phyloP scores from a whole-genome alignment of 495 filamentous ascomycete genomes.

The Lasiosphaeriaceae sp. region DNA sequence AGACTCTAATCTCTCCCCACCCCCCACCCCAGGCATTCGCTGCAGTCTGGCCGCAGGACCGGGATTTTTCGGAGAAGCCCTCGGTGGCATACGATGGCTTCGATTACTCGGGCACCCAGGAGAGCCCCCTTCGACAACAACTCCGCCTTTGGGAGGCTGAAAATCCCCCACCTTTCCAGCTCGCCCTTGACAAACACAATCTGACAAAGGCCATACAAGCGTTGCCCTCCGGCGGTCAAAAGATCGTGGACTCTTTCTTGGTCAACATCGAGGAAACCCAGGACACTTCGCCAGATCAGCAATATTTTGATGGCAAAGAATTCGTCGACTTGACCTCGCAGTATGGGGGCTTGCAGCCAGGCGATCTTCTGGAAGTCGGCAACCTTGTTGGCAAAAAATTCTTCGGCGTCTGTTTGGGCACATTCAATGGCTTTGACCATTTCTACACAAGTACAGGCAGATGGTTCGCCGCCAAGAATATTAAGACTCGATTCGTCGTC shows the following conservation, averaged over 20 bases:
- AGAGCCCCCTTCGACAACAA: constrained; percentile 41
- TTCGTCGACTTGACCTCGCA: constrained; percentile 33
- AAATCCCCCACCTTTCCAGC: constrained; percentile 23
- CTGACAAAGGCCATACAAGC: no score
- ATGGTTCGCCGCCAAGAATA: constrained; percentile 57
- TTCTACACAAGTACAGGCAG: constrained; percentile 70
- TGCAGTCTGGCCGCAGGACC: no score
- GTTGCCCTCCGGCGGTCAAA: neutral
- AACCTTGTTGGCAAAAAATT: constrained; percentile 37
- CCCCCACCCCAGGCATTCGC: no score
- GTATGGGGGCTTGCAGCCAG: constrained; percentile 51
- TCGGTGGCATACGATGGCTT: no score
- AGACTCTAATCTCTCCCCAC: no score
- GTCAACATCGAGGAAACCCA: constrained; percentile 21
- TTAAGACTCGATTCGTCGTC: constrained; percentile 56
- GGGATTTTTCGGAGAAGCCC: no score
- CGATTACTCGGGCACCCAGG: neutral
- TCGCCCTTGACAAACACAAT: neutral
- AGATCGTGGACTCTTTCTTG: constrained; percentile 2
- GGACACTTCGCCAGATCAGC: constrained; percentile 25
- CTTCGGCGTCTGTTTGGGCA: constrained; percentile 67
- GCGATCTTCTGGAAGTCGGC: constrained; percentile 64
- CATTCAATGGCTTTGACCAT: constrained; percentile 58
- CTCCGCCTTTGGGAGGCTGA: constrained; percentile 54
- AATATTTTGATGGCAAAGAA: constrained; percentile 36